Conservation (phyloP, 352 stramenopile species). For the Globisporangium megalacanthum region DNA sequence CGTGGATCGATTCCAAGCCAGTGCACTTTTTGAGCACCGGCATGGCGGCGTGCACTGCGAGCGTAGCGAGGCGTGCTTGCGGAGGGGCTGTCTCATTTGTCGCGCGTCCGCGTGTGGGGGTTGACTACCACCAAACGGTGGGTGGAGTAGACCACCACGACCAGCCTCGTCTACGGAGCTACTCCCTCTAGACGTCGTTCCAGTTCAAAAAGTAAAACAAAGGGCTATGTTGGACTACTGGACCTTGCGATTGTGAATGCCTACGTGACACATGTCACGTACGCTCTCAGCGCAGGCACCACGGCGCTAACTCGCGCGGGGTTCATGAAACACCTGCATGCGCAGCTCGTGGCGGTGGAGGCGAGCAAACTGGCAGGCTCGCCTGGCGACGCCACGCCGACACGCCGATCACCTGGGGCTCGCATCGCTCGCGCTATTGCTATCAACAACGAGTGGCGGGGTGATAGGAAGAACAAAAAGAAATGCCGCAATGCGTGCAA, state of each 20-base stretch:
- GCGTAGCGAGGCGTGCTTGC: background rate
- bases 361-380: background rate
- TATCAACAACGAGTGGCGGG: background rate
- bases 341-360: no score
- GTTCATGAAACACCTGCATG: background rate
- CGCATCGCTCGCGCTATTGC: background rate
- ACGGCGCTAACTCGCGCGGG: background rate
- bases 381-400: background rate
- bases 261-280: no score
- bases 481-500: background rate
- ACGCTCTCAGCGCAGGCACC: no score
- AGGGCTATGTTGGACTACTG: no score
- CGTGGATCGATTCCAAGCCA: slow-evolving; percentile 1
- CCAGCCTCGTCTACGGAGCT: slow-evolving; percentile 8
- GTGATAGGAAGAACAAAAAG: background rate
- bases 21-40: slow-evolving; percentile 2
- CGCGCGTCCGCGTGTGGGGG: background rate
- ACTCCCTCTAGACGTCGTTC: slow-evolving; percentile 9
- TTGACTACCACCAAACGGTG: slow-evolving; percentile 15
- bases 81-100: background rate
- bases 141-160: slow-evolving; percentile 11
- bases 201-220: background rate
- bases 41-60: background rate
- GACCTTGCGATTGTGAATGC: no score
- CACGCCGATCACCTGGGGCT: background rate